Conservation (phyloP, 345 rosid genomes). For the Carallia pectinifolia region DNA sequence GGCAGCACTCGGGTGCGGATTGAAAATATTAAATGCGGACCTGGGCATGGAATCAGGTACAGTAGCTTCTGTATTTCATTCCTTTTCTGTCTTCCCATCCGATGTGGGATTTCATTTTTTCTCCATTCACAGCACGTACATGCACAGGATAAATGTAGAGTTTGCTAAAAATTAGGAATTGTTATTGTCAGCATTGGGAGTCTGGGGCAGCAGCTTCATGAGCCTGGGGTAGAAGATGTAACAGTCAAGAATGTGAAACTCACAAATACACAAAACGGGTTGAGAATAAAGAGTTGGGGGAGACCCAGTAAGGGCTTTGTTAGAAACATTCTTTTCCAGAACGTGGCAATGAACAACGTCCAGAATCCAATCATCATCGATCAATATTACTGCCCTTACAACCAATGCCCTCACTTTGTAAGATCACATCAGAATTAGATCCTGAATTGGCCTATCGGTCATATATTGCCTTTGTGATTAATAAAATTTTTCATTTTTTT, state of each 20-base stretch:
- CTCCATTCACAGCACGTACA: not conserved
- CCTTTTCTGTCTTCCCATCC: too few species aligned
- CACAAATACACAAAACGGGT: not conserved
- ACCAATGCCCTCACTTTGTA: constrained; percentile 1
- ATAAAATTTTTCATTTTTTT: too few species aligned
- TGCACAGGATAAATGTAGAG: not conserved
- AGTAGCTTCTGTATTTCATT: too few species aligned
- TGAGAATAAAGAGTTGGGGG: constrained; percentile 10
- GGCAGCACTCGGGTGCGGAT: constrained; percentile 26
- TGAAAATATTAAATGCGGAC: constrained; percentile 32
- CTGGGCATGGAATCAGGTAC: constrained; percentile 22
- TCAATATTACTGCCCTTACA: constrained; percentile 6
- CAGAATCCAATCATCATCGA: constrained; percentile 14
- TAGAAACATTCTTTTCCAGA: not conserved
- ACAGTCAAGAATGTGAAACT: not conserved
- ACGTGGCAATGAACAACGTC: constrained; percentile 2
- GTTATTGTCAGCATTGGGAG: constrained; percentile 12
- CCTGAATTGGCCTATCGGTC: not conserved
- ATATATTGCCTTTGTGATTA: too few species aligned
- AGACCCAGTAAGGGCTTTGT: constrained; percentile 13
- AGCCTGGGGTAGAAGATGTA: constrained; percentile 8
- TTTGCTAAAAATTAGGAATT: not conserved
- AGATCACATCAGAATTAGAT: not conserved
- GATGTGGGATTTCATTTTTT: too few species aligned
- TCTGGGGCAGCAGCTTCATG: not conserved